phyloP scores from a whole-genome alignment of 2,329 filamentous ascomycete genomes.

The Chaetomiaceae sp. region DNA sequence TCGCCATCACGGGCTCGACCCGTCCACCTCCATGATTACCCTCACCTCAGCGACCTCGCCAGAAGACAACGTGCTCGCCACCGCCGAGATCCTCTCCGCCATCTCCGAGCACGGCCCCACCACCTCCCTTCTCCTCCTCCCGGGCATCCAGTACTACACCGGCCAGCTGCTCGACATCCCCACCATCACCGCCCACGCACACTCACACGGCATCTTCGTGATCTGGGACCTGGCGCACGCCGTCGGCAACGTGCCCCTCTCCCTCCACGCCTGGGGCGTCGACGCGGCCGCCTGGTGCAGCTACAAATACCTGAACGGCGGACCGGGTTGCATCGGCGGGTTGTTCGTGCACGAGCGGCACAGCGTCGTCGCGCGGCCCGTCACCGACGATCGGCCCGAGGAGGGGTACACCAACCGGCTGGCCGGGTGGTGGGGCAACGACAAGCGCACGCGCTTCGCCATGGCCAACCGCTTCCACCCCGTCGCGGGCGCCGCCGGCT shows the following conservation, averaged over 20 bases:
- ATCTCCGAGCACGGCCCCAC: slow-evolving; percentile 61
- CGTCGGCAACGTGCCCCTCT: slow-evolving; percentile 66
- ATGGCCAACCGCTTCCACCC: slow-evolving; percentile 72
- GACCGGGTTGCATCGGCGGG: slow-evolving; percentile 67
- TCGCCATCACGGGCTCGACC: slow-evolving; percentile 57
- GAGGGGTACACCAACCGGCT: slow-evolving; percentile 47
- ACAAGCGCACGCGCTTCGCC: slow-evolving; percentile 61
- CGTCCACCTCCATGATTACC: slow-evolving; percentile 60
- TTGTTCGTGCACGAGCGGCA: slow-evolving; percentile 67
- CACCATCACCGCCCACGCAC: slow-evolving; percentile 65
- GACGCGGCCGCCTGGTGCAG: slow-evolving; percentile 76
- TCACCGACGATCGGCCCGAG: slow-evolving; percentile 30
- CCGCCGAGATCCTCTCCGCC: slow-evolving; percentile 57
- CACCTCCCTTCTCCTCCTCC: slow-evolving; percentile 66
- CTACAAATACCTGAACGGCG: slow-evolving; percentile 78
- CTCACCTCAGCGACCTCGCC: slow-evolving; percentile 49
- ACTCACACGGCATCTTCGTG: slow-evolving; percentile 58
- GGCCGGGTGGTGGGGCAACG: slow-evolving; percentile 76
- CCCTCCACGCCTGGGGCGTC: slow-evolving; percentile 70
- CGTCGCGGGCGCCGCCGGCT: slow-evolving; percentile 66
- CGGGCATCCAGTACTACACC: slow-evolving; percentile 75
- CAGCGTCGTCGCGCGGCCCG: slow-evolving; percentile 35
- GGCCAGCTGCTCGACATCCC: slow-evolving; percentile 71
- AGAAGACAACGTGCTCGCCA: slow-evolving; percentile 51
- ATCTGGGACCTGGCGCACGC: slow-evolving; percentile 80